phyloP scores from a whole-genome alignment of 2,329 filamentous ascomycete genomes.

The Ceratocystis alfenasii region DNA sequence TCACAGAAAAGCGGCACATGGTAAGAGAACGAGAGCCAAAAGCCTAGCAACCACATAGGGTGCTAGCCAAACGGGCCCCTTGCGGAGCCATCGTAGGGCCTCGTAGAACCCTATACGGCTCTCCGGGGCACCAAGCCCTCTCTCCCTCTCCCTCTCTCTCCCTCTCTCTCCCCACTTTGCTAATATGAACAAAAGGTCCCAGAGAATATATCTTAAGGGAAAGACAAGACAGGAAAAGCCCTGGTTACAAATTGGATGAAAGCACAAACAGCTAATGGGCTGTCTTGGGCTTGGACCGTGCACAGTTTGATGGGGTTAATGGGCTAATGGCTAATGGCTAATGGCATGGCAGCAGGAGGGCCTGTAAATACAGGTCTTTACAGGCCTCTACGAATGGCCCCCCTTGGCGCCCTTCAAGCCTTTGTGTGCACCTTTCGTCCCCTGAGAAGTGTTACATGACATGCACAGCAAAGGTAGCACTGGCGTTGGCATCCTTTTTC shows the following conservation, averaged over 20 bases:
- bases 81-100: neutral
- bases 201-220: neutral
- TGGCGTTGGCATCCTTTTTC: neutral
- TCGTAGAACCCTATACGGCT: too few species aligned
- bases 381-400: neutral
- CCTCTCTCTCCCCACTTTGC: neutral
- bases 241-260: neutral
- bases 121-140: too few species aligned
- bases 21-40: conserved; percentile 6
- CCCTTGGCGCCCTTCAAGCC: neutral
- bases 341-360: too few species aligned
- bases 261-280: neutral
- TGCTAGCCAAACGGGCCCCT: neutral
- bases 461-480: neutral
- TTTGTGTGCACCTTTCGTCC: neutral
- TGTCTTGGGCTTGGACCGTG: neutral
- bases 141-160: too few species aligned
- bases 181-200: neutral
- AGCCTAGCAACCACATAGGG: neutral
- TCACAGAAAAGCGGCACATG: conserved; percentile 10
- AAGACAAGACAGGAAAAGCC: neutral
- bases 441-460: neutral
- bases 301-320: too few species aligned
- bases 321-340: too few species aligned
- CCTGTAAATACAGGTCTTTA: neutral